Evolutionary conservation across 768 basidiomycete species (phyloP).

Genomic region (Auriscalpium microsporum): DNA sequence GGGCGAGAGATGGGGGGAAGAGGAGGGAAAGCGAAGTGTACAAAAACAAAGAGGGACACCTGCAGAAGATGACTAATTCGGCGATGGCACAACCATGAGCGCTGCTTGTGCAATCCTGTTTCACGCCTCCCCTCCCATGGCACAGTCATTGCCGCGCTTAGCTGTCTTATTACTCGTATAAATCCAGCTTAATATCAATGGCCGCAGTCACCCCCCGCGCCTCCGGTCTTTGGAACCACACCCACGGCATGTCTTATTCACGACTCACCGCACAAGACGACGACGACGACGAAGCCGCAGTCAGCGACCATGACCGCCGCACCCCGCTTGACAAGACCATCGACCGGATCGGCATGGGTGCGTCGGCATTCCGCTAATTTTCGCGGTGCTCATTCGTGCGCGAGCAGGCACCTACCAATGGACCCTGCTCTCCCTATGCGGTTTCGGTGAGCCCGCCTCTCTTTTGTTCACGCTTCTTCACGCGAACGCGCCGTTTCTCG

Average conservation of each 20-base stretch:
- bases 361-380: conserved; percentile 9
- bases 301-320: conserved; percentile 23
- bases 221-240: conserved; percentile 40
- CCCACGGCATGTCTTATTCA: conserved; percentile 29
- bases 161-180: conserved; percentile 1
- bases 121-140: not conserved
- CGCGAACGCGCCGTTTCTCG: not conserved
- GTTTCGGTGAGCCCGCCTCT: conserved; percentile 62
- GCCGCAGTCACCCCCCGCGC: conserved; percentile 34
- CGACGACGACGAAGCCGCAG: conserved; percentile 19
- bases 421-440: conserved; percentile 75
- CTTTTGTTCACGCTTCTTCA: not conserved
- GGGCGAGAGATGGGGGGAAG: not conserved
- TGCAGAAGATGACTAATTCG: conserved; percentile 1
- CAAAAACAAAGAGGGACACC: not conserved
- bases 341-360: conserved; percentile 85
- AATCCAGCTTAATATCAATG: not conserved
- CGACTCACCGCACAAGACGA: conserved; percentile 26
- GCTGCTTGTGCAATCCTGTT: conserved; percentile 3
- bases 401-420: conserved; percentile 64
- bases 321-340: conserved; percentile 73
- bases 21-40: not conserved
- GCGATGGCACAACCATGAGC: not conserved
- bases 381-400: not conserved
- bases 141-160: not conserved